Conservation (phyloP, 2,329 filamentous ascomycete species). For the Beauveria bassiana region DNA sequence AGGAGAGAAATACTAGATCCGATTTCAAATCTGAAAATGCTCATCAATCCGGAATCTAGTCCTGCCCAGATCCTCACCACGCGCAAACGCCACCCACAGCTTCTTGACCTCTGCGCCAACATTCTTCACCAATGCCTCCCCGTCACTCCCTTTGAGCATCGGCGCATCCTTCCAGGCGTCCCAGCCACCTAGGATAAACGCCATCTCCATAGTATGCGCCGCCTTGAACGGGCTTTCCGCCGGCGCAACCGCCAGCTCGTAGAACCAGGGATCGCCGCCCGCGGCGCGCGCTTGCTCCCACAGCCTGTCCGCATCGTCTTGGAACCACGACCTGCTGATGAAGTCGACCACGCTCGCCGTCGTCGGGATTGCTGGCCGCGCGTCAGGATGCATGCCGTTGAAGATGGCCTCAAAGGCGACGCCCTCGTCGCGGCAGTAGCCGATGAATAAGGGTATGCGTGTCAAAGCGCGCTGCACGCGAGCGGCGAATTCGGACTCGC, state of each 20-base stretch:
- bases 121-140: conserved; percentile 2
- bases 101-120: conserved; percentile 12
- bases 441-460: conserved; percentile 5
- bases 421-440: conserved; percentile 9
- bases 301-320: not conserved
- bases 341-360: not conserved
- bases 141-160: conserved; percentile 12
- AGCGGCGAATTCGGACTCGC: not conserved
- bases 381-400: not conserved
- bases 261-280: conserved; percentile 10
- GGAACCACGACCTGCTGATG: not conserved
- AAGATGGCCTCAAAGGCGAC: conserved; percentile 4
- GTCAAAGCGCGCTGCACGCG: conserved; percentile 1
- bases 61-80: not conserved
- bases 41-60: conserved; percentile 9
- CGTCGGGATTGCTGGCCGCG: not conserved
- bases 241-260: conserved; percentile 10
- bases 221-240: conserved; percentile 7
- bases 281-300: not conserved
- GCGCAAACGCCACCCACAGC: conserved; percentile 15
- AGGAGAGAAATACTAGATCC: no score
- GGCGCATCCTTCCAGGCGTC: conserved; percentile 16
- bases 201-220: conserved; percentile 15
- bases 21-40: not conserved
- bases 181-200: conserved; percentile 14